Percentiles rank a stretch among this genome's conserved stretches.
phyloP scores from a whole-genome alignment of 768 basidiomycete genomes.

The Mycena chlorophos region DNA sequence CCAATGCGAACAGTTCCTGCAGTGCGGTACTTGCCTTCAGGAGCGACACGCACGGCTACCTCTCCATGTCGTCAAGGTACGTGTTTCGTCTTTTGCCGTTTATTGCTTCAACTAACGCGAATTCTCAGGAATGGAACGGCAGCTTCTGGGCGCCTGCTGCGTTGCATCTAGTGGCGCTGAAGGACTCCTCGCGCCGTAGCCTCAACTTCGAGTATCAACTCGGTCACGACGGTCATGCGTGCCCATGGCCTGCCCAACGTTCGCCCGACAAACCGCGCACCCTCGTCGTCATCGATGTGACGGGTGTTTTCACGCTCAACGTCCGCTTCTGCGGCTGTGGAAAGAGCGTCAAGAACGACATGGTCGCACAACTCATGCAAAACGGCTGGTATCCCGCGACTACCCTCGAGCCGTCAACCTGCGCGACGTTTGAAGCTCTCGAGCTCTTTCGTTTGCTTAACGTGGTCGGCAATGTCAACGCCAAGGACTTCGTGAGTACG shows the following conservation, averaged over 20 bases:
- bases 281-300: not conserved
- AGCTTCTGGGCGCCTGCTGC: not conserved
- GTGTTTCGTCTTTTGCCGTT: not conserved
- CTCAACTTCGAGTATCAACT: not conserved
- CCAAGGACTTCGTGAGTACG: not conserved
- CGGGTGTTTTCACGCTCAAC: not conserved
- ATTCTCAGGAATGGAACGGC: not conserved
- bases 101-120: too few species aligned
- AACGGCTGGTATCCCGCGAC: conserved; percentile 15
- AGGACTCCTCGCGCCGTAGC: not conserved
- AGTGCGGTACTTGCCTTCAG: not conserved
- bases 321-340: not conserved
- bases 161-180: not conserved
- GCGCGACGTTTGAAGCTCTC: not conserved
- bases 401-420: not conserved
- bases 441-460: conserved; percentile 4
- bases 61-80: not conserved
- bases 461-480: conserved; percentile 1
- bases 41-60: not conserved
- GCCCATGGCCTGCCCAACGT: not conserved
- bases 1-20: not conserved
- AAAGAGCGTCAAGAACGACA: too few species aligned
- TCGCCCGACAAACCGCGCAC: not conserved
- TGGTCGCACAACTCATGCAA: not conserved
- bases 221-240: not conserved